phyloP scores from a whole-genome alignment of 1,284 basidiomycete species.

The Leccinum griseonigrum region DNA sequence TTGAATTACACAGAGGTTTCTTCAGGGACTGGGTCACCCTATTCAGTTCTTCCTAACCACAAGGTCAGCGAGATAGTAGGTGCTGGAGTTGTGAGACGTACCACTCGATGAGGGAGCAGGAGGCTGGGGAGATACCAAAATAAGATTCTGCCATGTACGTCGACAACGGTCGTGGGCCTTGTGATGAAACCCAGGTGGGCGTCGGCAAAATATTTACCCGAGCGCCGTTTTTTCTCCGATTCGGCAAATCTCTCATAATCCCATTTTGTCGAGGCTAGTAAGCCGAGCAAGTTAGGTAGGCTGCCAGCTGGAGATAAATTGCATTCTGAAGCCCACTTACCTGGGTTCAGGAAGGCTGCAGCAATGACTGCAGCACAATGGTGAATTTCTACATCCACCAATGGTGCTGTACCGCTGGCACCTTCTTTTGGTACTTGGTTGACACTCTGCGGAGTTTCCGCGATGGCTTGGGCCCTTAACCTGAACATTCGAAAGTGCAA shows the following conservation, averaged over 20 bases:
- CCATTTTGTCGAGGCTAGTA: background rate
- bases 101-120: background rate
- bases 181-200: background rate
- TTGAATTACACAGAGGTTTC: background rate
- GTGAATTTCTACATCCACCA: background rate
- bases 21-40: background rate
- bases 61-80: background rate
- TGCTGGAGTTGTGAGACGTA: background rate
- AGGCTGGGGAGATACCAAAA: background rate
- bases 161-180: background rate
- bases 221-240: background rate
- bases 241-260: background rate
- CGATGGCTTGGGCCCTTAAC: background rate
- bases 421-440: background rate
- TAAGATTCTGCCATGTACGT: background rate
- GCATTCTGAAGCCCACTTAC: background rate
- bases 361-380: background rate
- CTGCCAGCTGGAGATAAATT: background rate
- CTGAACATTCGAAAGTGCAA: background rate
- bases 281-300: background rate
- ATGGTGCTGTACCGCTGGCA: background rate
- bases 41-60: background rate
- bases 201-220: background rate
- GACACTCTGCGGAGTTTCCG: background rate
- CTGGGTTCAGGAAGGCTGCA: background rate